Percentiles rank a stretch among this genome's conserved stretches.
Evolutionary conservation across 2,329 filamentous ascomycete species (phyloP).

Genomic region (Aspergillus calidoustus): DNA sequence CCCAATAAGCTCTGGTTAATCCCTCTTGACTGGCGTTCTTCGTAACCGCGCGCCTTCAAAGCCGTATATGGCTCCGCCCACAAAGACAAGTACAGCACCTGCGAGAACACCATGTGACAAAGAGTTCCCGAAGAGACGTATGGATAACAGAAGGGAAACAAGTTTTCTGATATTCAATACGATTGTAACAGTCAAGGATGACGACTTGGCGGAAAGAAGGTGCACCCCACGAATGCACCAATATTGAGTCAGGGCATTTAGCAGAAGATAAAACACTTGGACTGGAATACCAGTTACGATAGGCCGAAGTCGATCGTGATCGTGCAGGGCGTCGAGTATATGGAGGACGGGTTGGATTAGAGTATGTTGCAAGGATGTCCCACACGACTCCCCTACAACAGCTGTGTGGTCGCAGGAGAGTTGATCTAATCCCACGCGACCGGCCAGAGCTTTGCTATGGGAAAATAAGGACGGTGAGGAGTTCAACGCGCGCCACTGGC

Average conservation of each 20-base stretch:
- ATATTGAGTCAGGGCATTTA: slow-evolving; percentile 81
- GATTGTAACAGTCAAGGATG: slow-evolving; percentile 93
- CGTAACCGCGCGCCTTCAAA: slow-evolving; percentile 61
- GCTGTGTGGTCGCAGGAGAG: background rate
- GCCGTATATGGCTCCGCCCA: slow-evolving; percentile 88
- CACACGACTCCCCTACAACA: background rate
- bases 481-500: slow-evolving; percentile 42
- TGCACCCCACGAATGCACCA: slow-evolving; percentile 96
- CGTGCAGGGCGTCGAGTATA: slow-evolving; percentile 2
- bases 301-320: slow-evolving; percentile 21
- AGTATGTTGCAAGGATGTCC: background rate
- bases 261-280: slow-evolving; percentile 44
- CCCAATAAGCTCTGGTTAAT: slow-evolving; percentile 9
- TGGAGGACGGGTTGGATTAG: background rate
- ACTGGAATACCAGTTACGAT: slow-evolving; percentile 37
- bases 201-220: slow-evolving; percentile 83
- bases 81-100: slow-evolving; percentile 85
- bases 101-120: slow-evolving; percentile 76
- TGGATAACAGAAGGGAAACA: slow-evolving; percentile 86
- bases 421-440: background rate
- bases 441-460: slow-evolving; percentile 15
- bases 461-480: slow-evolving; percentile 39
- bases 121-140: slow-evolving; percentile 90
- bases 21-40: slow-evolving; percentile 28
- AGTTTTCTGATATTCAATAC: slow-evolving; percentile 95